Evolutionary conservation across 2,329 filamentous ascomycete genomes (phyloP).

Genomic region (Fusarium falciforme): DNA sequence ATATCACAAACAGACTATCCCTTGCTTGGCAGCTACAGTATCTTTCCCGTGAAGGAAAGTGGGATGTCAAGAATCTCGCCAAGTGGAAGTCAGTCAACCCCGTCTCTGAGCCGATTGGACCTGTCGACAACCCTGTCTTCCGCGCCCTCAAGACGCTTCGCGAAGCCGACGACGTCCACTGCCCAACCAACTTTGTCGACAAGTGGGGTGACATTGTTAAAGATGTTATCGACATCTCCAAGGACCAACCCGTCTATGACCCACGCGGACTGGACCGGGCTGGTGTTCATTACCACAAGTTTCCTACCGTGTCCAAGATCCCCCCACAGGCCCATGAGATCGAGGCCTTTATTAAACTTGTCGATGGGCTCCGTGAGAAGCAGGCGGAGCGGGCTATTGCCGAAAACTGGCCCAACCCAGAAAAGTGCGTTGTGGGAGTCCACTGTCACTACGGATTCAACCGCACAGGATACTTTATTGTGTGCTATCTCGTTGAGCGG

Average conservation of each 20-base stretch:
- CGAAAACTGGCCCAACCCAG: constrained; percentile 55
- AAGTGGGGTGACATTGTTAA: constrained; percentile 75
- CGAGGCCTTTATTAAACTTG: constrained; percentile 63
- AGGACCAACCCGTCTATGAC: constrained; percentile 91
- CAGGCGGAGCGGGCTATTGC: constrained; percentile 54
- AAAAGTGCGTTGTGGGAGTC: constrained; percentile 73
- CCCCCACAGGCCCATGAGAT: constrained; percentile 73
- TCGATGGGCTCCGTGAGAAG: constrained; percentile 69
- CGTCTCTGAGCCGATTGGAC: constrained; percentile 80
- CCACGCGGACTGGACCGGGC: constrained; percentile 74
- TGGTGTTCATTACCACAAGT: constrained; percentile 82
- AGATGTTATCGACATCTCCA: constrained; percentile 89
- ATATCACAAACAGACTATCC: constrained; percentile 81
- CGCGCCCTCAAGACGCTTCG: constrained; percentile 93
- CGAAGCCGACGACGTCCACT: constrained; percentile 87
- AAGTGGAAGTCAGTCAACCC: constrained; percentile 89
- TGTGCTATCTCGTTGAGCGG: constrained; percentile 89
- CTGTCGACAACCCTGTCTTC: constrained; percentile 68
- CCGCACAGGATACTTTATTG: constrained; percentile 90
- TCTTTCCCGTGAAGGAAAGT: constrained; percentile 90
- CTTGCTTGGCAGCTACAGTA: constrained; percentile 93
- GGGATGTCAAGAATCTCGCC: constrained; percentile 95
- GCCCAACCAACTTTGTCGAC: constrained; percentile 76
- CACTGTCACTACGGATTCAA: constrained; percentile 99
- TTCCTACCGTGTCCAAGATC: constrained; percentile 91